A percentile compares a stretch with the other conserved stretches of the same genome.
These are phyloP conservation scores for Zizania palustris DNA, from an alignment of 202 grass and related monocot species.

Conservation along the genomic window DNA sequence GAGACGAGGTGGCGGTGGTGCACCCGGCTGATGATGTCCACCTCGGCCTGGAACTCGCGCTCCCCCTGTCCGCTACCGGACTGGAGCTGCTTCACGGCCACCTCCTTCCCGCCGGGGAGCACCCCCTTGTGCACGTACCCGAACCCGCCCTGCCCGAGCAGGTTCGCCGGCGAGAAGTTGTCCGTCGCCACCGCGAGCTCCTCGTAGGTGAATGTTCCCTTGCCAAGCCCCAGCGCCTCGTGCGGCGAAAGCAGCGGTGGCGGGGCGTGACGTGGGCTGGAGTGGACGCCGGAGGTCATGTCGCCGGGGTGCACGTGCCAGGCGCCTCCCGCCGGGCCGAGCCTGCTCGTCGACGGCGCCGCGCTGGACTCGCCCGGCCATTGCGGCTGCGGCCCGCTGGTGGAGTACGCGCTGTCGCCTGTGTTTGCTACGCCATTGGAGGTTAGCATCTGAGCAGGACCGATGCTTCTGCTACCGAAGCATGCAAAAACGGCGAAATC, in stretches of 20 bases:
- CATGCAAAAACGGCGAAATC: constrained; percentile 1
- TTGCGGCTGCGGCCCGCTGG: constrained; percentile 40
- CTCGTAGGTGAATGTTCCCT: constrained; percentile 73
- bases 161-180: constrained; percentile 56
- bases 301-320: constrained; percentile 32
- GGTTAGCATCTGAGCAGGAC: constrained; percentile 3
- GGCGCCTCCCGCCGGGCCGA: background rate
- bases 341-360: constrained; percentile 25
- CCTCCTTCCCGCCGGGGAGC: constrained; percentile 58
- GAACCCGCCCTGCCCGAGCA: constrained; percentile 86
- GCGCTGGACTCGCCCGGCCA: constrained; percentile 34
- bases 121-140: constrained; percentile 84
- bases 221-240: constrained; percentile 47
- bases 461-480: constrained; percentile 1
- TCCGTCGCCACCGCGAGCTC: constrained; percentile 62
- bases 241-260: constrained; percentile 38
- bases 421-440: background rate
- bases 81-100: constrained; percentile 90
- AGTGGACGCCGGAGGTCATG: constrained; percentile 40
- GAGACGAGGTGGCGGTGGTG: constrained; percentile 96
- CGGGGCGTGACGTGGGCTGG: constrained; percentile 33
- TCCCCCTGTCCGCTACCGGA: constrained; percentile 82
- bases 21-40: constrained; percentile 86
- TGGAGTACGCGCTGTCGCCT: constrained; percentile 48
- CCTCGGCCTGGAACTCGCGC: constrained; percentile 96